Evolutionary conservation across 169 alveolate genomes (phyloP).

Genomic region (Eimeria tenella): DNA sequence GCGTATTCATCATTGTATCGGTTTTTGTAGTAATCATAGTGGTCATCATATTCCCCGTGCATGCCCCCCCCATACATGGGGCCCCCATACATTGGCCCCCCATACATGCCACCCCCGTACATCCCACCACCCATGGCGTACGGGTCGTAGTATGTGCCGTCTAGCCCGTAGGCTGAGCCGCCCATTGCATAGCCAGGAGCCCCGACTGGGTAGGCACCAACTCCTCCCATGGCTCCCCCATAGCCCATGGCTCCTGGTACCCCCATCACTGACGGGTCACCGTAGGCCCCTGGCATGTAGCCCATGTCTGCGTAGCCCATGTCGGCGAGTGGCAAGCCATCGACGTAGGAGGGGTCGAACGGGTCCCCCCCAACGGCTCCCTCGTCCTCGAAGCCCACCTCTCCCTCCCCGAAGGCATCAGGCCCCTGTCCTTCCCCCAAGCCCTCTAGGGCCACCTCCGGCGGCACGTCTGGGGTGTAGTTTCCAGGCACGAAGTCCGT

Average conservation of each 20-base stretch:
- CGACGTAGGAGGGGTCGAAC: not conserved
- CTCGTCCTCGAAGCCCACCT: not conserved
- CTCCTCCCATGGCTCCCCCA: not conserved
- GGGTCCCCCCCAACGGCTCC: not conserved
- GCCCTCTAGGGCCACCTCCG: not conserved
- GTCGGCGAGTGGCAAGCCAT: not conserved
- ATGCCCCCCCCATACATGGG: not conserved
- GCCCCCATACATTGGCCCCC: slow-evolving; percentile 3
- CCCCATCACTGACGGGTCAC: not conserved
- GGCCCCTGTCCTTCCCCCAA: not conserved
- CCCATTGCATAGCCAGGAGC: not conserved
- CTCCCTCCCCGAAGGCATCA: not conserved
- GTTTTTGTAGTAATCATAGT: not conserved
- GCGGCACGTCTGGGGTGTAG: slow-evolving; percentile 20
- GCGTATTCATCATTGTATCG: not conserved
- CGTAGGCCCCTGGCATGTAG: not conserved
- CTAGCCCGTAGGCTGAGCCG: not conserved
- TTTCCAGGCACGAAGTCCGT: slow-evolving; percentile 20
- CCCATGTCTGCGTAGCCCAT: slow-evolving; percentile 17
- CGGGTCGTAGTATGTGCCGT: not conserved
- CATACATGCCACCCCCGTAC: slow-evolving; percentile 16
- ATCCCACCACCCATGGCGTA: not conserved
- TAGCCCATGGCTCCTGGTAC: not conserved
- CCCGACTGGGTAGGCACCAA: too few relatives aligned
- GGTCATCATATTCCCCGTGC: not conserved